Conservation (phyloP, 225 moss, liverwort and hornwort species). For the Sphagnum contortum region DNA sequence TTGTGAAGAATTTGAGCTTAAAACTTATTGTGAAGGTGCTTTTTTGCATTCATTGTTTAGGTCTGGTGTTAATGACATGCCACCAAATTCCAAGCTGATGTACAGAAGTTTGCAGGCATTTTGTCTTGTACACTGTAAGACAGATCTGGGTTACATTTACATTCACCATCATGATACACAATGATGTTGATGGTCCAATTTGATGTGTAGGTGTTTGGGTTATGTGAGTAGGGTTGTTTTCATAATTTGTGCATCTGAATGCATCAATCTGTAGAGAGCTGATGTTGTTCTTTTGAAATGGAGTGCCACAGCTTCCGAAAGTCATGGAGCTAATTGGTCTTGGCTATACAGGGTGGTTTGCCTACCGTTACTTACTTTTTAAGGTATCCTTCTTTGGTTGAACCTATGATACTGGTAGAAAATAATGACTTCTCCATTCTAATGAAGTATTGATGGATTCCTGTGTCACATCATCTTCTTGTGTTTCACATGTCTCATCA, state of each 20-base stretch:
- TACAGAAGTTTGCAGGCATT: neutral
- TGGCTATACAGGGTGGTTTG: constrained; percentile 53
- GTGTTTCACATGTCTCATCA: neutral
- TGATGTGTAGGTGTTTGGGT: neutral
- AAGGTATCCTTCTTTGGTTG: constrained; percentile 14
- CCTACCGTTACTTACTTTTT: constrained; percentile 48
- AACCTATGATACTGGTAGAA: neutral
- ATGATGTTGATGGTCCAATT: neutral
- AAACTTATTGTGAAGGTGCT: too few species aligned
- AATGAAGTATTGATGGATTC: neutral
- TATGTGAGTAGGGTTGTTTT: neutral
- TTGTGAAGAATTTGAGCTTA: too few species aligned
- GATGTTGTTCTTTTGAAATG: neutral
- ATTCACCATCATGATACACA: neutral
- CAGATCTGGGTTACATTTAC: too few species aligned
- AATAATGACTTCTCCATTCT: neutral
- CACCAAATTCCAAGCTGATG: too few species aligned
- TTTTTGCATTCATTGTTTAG: too few species aligned
- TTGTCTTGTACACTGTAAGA: neutral
- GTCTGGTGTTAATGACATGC: too few species aligned
- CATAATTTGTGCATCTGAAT: too few species aligned
- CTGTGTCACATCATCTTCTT: neutral
- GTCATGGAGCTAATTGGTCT: constrained; percentile 45
- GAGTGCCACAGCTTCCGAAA: constrained; percentile 30
- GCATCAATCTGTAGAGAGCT: neutral